Base-by-base conservation (phyloP, 345 rosid species). In the Brassica nigra region DNA sequence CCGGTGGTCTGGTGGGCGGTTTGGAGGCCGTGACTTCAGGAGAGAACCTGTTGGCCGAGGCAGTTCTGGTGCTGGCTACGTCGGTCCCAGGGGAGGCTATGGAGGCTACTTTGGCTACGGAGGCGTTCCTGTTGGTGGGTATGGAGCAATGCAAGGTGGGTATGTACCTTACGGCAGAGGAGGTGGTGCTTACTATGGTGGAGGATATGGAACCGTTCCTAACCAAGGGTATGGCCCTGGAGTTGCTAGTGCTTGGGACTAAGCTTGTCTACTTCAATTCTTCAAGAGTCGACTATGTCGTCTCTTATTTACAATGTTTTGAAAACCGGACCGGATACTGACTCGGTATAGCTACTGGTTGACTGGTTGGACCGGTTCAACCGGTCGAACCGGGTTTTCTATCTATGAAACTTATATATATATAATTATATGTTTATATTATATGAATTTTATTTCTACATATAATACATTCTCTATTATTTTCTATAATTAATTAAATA, bases 1-100 rank as follows among this genome's bases (percentile, higher is more conserved):
- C 71, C 86, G 90, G 27, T 81, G 90, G 55, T 91, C 93, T 11
- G 97, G 97, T 72, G 92, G 92, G 15, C 87, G 97, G 66, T 95
- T 91, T 36, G 97, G 99, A 65, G 97, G 97, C 8, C 95, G 97
- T 71, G 99, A 95, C 84, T 91, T 90, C 78, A 84, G 99, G 39
- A 88, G 90, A 75, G 99, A 95, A 2, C 65, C 86, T 62, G 89
- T 74, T 70, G 87, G 57, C 44, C 74, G 92, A 70, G 94, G 90
- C 20, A 84, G 94, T 71, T 90, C 88, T 34, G 85, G 93, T 68
- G 97, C 81, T 16, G 85, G 97, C 4, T 87, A 90, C 71, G 98
- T 91, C 5, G 82, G 86, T 12, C 87, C 80, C n/a, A 4, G 52
- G 15, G 70, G 82, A 15, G 75, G 78, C 2, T 79, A 79, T 49